A percentile compares a stretch with the other conserved stretches of the same genome.
phyloP scores from a whole-genome alignment of 2,329 filamentous ascomycete species.

The Cylindrodendrum hubeiense region DNA sequence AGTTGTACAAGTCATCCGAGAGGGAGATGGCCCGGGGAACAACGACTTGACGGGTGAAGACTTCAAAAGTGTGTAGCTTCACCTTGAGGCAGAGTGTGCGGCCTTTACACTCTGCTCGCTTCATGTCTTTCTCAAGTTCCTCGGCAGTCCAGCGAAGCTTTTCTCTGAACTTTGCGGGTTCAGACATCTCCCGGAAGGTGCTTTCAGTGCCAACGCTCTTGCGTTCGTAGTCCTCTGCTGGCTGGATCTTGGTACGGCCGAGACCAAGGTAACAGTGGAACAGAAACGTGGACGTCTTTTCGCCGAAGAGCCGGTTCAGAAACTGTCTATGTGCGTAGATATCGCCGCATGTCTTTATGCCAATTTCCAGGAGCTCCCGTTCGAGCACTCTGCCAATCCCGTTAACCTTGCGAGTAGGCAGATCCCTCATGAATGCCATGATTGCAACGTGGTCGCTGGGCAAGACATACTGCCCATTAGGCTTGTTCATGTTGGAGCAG shows the following conservation, averaged over 20 bases:
- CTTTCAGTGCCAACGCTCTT: conserved; percentile 96
- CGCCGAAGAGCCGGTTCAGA: conserved; percentile 84
- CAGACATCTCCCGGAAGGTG: conserved; percentile 86
- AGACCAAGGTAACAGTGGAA: conserved; percentile 87
- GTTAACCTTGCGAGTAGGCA: conserved; percentile 92
- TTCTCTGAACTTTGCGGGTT: conserved; percentile 74
- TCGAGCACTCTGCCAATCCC: conserved; percentile 96
- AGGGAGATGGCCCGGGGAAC: conserved; percentile 77
- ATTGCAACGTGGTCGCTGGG: conserved; percentile 79
- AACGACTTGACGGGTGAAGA: conserved; percentile 84
- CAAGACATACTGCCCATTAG: conserved; percentile 89
- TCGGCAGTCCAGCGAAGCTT: conserved; percentile 86
- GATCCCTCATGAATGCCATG: conserved; percentile 84
- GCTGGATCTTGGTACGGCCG: conserved; percentile 86
- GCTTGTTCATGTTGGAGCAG: conserved; percentile 94
- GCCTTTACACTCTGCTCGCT: conserved; percentile 84
- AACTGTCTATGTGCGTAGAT: conserved; percentile 83
- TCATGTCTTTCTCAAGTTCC: conserved; percentile 88
- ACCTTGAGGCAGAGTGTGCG: conserved; percentile 93
- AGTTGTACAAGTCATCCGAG: conserved; percentile 87
- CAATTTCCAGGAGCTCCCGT: conserved; percentile 88
- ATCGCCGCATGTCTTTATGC: conserved; percentile 89
- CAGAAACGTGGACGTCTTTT: conserved; percentile 91
- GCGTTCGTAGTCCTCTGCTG: conserved; percentile 88
- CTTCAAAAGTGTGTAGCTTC: conserved; percentile 94